A percentile compares a stretch with the other conserved stretches of the same genome.
phyloP scores from a whole-genome alignment of 2,329 filamentous ascomycete genomes.

The Aspergillus niger region DNA sequence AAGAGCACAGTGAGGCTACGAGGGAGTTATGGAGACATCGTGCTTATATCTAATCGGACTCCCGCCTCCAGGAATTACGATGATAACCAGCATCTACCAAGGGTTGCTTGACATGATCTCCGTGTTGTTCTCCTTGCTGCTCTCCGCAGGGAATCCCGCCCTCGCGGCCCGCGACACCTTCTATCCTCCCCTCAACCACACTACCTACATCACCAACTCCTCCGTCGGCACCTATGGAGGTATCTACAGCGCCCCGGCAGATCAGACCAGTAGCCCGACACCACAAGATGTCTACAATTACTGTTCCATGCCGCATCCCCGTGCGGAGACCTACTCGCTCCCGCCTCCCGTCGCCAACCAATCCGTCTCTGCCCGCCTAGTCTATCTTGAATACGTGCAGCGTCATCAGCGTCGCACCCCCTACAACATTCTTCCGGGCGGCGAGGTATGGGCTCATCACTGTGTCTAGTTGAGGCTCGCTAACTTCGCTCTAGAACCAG shows the following conservation, averaged over 20 bases:
- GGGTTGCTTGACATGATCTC: slow-evolving; percentile 21
- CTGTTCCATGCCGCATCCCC: slow-evolving; percentile 45
- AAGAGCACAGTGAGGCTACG: no score
- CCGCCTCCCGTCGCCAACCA: slow-evolving; percentile 32
- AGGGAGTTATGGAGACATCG: no score
- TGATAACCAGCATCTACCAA: slow-evolving; percentile 19
- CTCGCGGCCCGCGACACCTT: slow-evolving; percentile 28
- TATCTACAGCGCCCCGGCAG: slow-evolving; percentile 34
- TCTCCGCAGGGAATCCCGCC: slow-evolving; percentile 9
- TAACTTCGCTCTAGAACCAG: slow-evolving; percentile 31
- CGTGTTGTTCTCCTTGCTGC: slow-evolving; percentile 12
- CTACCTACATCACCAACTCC: slow-evolving; percentile 39
- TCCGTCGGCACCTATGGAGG: slow-evolving; percentile 42
- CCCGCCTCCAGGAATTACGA: not conserved
- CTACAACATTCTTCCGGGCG: slow-evolving; percentile 43
- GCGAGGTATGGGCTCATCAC: slow-evolving; percentile 30
- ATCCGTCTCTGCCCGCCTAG: slow-evolving; percentile 32
- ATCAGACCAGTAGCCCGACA: slow-evolving; percentile 18
- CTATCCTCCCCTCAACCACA: slow-evolving; percentile 43
- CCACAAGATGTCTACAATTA: slow-evolving; percentile 42
- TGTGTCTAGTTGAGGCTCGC: not conserved
- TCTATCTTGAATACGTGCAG: slow-evolving; percentile 44
- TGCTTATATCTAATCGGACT: not conserved
- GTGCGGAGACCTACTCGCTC: slow-evolving; percentile 32
- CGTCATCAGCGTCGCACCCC: slow-evolving; percentile 43